Conservation (phyloP, 2,329 filamentous ascomycete genomes). For the Aspergillus fischeri region DNA sequence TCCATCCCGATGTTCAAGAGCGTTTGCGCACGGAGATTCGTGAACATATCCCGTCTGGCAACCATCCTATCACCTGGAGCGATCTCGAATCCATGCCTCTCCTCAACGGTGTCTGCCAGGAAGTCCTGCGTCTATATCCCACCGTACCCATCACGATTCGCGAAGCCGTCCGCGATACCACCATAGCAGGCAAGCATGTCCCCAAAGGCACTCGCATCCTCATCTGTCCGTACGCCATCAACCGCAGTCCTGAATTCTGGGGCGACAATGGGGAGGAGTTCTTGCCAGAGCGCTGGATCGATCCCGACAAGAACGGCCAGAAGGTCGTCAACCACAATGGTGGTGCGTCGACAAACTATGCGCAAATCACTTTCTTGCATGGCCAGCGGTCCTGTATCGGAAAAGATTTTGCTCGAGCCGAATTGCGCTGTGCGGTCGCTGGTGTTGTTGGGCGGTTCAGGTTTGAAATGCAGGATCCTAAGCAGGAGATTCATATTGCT, state of each 20-base stretch:
- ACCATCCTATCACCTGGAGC: conserved; percentile 21
- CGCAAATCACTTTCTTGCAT: conserved; percentile 38
- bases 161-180: conserved; percentile 40
- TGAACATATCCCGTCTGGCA: conserved; percentile 40
- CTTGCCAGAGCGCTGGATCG: conserved; percentile 71
- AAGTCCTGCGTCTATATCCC: conserved; percentile 56
- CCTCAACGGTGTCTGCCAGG: conserved; percentile 71
- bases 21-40: conserved; percentile 51
- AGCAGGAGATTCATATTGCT: conserved; percentile 32
- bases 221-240: conserved; percentile 64
- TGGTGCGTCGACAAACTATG: conserved; percentile 35
- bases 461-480: conserved; percentile 35
- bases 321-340: conserved; percentile 51
- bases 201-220: conserved; percentile 68
- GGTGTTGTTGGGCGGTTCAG: conserved; percentile 34
- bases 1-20: conserved; percentile 46
- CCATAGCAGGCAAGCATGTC: conserved; percentile 60
- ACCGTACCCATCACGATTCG: conserved; percentile 40
- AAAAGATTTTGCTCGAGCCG: conserved; percentile 42
- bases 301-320: conserved; percentile 52
- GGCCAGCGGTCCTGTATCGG: conserved; percentile 37
- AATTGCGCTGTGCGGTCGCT: conserved; percentile 38
- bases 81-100: conserved; percentile 68
- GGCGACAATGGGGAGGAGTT: conserved; percentile 68
- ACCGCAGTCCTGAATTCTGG: conserved; percentile 68